A percentile compares a stretch with the other conserved stretches of the same genome.
These are phyloP conservation scores for Starmerella davenportii DNA, from an alignment of 805 yeast species.

Conservation along the genomic window DNA sequence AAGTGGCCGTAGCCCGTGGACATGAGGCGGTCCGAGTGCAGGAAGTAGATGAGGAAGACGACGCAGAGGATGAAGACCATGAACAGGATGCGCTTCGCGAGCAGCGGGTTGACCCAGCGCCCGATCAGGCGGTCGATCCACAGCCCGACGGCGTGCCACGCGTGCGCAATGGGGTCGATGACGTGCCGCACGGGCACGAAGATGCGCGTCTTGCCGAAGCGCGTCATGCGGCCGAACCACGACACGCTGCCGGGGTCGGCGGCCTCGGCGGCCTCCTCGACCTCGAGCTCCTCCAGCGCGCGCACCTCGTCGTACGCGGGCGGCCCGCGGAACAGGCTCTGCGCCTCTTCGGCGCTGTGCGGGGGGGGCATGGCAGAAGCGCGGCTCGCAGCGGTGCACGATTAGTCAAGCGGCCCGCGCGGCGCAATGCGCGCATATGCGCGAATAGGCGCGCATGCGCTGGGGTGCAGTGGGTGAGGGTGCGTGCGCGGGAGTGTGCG, in stretches of 20 bases:
- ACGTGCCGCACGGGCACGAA: slow-evolving; percentile 27
- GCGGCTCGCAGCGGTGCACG: neutral
- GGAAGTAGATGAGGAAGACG: slow-evolving; percentile 38
- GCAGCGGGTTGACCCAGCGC: slow-evolving; percentile 68
- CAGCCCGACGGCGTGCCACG: slow-evolving; percentile 22
- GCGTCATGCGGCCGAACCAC: slow-evolving; percentile 9
- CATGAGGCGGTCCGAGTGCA: slow-evolving; percentile 21
- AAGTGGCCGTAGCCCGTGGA: slow-evolving; percentile 32
- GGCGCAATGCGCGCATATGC: neutral
- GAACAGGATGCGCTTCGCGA: slow-evolving; percentile 59
- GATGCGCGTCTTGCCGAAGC: slow-evolving; percentile 15
- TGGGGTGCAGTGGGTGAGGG: too few relatives aligned
- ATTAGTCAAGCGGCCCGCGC: neutral
- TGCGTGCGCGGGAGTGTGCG: too few relatives aligned
- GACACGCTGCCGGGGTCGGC: neutral
- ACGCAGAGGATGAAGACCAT: slow-evolving; percentile 44
- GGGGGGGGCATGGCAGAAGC: too few relatives aligned
- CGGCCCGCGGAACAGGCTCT: slow-evolving; percentile 6
- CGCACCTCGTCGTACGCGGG: slow-evolving; percentile 3
- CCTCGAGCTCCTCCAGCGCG: slow-evolving; percentile 7
- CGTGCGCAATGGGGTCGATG: slow-evolving; percentile 32
- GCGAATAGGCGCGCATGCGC: neutral
- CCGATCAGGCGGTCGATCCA: slow-evolving; percentile 41
- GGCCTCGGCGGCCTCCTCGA: slow-evolving; percentile 1
- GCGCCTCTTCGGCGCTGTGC: slow-evolving; percentile 5